These are phyloP conservation scores for Flaveria ramosissima DNA, from an alignment of 129 eudicot genomes.

Conservation along the genomic window DNA sequence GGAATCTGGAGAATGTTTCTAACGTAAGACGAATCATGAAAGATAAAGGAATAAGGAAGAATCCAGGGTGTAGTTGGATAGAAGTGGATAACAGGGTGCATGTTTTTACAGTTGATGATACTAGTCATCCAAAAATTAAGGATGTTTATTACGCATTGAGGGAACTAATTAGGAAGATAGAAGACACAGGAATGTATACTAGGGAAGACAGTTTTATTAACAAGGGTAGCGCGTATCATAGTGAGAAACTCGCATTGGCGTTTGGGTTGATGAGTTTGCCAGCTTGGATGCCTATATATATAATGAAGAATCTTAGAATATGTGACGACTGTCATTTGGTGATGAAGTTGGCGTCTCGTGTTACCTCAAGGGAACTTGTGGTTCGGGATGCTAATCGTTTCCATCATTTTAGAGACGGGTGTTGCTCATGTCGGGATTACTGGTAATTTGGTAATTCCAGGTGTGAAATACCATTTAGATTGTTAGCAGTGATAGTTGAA, in stretches of 20 bases:
- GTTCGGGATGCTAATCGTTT: conserved; percentile 54
- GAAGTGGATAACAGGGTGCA: conserved; percentile 59
- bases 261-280: conserved; percentile 57
- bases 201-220: conserved; percentile 22
- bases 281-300: conserved; percentile 50
- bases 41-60: conserved; percentile 49
- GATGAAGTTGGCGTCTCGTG: conserved; percentile 47
- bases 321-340: conserved; percentile 49
- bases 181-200: conserved; percentile 39
- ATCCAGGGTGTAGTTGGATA: conserved; percentile 65
- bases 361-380: conserved; percentile 53
- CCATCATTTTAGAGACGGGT: conserved; percentile 48
- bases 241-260: conserved; percentile 55
- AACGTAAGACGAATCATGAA: conserved; percentile 49
- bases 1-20: conserved; percentile 42
- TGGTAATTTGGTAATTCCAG: conserved; percentile 34
- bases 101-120: conserved; percentile 54
- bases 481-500: background rate
- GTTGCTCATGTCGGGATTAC: conserved; percentile 51
- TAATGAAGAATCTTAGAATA: conserved; percentile 53
- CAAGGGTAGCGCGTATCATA: conserved; percentile 37
- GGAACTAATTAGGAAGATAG: conserved; percentile 39
- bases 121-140: conserved; percentile 51
- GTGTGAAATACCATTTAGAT: background rate
- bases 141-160: conserved; percentile 36